These are phyloP conservation scores for Eimeria praecox DNA, from an alignment of 169 alveolate species.

Conservation along the genomic window DNA sequence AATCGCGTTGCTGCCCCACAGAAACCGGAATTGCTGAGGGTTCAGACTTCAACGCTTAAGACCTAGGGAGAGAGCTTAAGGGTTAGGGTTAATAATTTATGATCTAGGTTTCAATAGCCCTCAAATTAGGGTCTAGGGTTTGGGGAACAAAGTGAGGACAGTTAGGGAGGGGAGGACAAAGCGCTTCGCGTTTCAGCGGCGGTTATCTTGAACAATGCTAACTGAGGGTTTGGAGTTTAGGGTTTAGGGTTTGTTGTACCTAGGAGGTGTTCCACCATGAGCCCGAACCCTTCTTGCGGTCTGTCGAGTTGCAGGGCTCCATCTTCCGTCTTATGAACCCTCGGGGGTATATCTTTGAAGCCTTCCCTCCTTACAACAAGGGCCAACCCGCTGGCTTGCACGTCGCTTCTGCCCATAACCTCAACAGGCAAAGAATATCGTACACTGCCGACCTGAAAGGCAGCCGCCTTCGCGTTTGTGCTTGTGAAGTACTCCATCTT, in stretches of 20 bases:
- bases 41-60: not conserved
- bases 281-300: slow-evolving; percentile 62
- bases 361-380: slow-evolving; percentile 68
- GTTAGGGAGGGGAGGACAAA: not conserved
- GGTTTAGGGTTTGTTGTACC: slow-evolving; percentile 42
- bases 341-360: slow-evolving; percentile 77
- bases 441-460: slow-evolving; percentile 7
- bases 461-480: slow-evolving; percentile 32
- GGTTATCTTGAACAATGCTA: not conserved
- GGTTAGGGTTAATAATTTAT: not conserved
- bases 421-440: slow-evolving; percentile 58
- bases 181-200: not conserved
- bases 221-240: not conserved
- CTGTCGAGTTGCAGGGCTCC: slow-evolving; percentile 58
- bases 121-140: not conserved
- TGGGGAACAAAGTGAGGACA: not conserved
- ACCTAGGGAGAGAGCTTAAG: not conserved
- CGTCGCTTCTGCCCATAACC: slow-evolving; percentile 65
- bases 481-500: slow-evolving; percentile 51
- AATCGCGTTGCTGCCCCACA: not conserved
- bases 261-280: slow-evolving; percentile 72
- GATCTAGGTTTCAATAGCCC: not conserved
- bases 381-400: slow-evolving; percentile 70
- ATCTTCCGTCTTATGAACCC: slow-evolving; percentile 30
- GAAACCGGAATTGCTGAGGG: not conserved